phyloP scores from a whole-genome alignment of 164 flowering plant genomes.

The Chloranthus sessilifolius region DNA sequence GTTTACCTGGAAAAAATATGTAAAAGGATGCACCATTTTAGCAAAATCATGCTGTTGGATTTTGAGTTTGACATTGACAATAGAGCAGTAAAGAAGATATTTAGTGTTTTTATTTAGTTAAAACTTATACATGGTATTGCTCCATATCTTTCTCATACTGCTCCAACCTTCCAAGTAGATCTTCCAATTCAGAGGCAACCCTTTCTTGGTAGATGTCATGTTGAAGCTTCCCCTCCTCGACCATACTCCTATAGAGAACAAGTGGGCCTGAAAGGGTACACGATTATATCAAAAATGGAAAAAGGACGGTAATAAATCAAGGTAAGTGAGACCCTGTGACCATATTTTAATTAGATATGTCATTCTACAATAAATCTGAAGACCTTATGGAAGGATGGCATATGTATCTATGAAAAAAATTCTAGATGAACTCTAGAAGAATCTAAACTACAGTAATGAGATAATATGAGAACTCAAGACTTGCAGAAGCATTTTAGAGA shows the following conservation, averaged over 20 bases:
- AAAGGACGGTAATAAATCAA: no score
- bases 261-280: slow-evolving; percentile 85
- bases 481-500: no score
- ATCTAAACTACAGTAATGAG: no score
- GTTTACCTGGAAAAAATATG: slow-evolving; percentile 39
- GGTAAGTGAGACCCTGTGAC: no score
- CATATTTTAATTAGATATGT: no score
- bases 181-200: slow-evolving; percentile 69
- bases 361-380: no score
- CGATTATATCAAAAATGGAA: no score
- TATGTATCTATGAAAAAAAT: no score
- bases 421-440: no score
- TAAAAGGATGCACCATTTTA: not conserved
- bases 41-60: not conserved
- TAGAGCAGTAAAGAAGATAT: slow-evolving; percentile 3
- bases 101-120: not conserved
- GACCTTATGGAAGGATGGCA: no score
- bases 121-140: slow-evolving; percentile 59
- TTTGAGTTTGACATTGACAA: not conserved
- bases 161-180: slow-evolving; percentile 66
- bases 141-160: slow-evolving; percentile 87
- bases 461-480: no score
- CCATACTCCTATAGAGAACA: slow-evolving; percentile 45
- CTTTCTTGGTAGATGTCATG: slow-evolving; percentile 79
- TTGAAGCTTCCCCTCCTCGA: slow-evolving; percentile 69